These are phyloP conservation scores for Chrysanthemum seticuspe DNA, from an alignment of 129 eudicot species.

Conservation along the genomic window DNA sequence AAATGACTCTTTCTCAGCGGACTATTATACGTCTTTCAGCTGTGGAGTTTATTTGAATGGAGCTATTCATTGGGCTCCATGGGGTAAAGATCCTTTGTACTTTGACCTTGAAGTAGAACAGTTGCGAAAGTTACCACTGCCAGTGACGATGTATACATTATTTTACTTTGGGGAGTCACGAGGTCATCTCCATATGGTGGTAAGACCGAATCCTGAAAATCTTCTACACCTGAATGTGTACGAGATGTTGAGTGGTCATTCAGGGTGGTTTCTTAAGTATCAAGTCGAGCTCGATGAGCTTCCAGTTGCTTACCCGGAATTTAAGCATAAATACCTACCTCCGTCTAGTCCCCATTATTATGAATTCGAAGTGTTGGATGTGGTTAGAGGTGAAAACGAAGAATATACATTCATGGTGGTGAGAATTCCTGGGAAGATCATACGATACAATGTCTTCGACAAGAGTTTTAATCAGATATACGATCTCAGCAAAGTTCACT, in stretches of 20 bases:
- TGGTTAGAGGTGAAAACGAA: constrained; percentile 34
- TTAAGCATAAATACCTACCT: not conserved
- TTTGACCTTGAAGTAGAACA: too few species aligned
- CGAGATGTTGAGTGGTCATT: constrained; percentile 32
- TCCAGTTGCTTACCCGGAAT: not conserved
- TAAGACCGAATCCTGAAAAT: not conserved
- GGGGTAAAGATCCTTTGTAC: too few species aligned
- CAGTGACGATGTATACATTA: too few species aligned
- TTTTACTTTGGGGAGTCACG: constrained; percentile 39
- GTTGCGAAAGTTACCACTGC: too few species aligned
- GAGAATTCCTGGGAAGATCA: constrained; percentile 19
- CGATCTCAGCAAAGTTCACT: not conserved
- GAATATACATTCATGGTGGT: constrained; percentile 34
- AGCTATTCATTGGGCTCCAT: too few species aligned
- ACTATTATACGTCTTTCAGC: too few species aligned
- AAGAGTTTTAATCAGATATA: constrained; percentile 26
- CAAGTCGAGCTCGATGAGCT: constrained; percentile 18
- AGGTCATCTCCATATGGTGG: constrained; percentile 44
- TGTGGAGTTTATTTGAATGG: too few species aligned
- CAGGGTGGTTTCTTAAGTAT: constrained; percentile 26
- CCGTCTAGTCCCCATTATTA: too few species aligned
- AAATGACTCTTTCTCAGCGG: too few species aligned
- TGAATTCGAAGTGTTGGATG: constrained; percentile 1
- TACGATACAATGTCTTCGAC: constrained; percentile 25
- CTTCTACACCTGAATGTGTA: constrained; percentile 22